phyloP scores from a whole-genome alignment of 2,329 filamentous ascomycete species.

The Alternaria sp. region DNA sequence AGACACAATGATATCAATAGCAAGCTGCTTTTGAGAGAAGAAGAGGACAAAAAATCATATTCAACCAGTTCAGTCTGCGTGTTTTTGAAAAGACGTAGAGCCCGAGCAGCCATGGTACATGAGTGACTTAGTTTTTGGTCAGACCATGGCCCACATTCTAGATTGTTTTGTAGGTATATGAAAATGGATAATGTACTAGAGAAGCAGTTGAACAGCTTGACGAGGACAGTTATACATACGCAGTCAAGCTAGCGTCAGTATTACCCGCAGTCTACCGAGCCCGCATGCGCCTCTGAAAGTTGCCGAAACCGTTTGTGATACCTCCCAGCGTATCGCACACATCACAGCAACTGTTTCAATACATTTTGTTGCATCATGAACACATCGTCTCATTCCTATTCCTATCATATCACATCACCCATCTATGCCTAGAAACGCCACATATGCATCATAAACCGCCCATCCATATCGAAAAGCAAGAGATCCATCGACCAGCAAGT shows the following conservation, averaged over 20 bases:
- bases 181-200: not conserved
- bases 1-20: no score
- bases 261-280: not conserved
- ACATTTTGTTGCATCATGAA: not conserved
- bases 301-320: no score
- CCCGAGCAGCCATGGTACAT: no score
- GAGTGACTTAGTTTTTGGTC: no score
- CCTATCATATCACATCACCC: not conserved
- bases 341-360: not conserved
- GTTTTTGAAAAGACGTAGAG: no score
- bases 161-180: no score
- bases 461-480: not conserved
- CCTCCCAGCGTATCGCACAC: not conserved
- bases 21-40: no score
- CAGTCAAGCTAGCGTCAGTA: not conserved
- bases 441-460: not conserved
- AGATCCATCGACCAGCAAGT: not conserved
- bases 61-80: no score
- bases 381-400: not conserved
- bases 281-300: no score
- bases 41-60: no score
- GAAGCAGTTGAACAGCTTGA: not conserved
- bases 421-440: not conserved
- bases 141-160: no score
- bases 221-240: not conserved